Evolutionary conservation across 2,329 filamentous ascomycete genomes (phyloP).

Genomic region (Myriosclerotinia scirpicola): DNA sequence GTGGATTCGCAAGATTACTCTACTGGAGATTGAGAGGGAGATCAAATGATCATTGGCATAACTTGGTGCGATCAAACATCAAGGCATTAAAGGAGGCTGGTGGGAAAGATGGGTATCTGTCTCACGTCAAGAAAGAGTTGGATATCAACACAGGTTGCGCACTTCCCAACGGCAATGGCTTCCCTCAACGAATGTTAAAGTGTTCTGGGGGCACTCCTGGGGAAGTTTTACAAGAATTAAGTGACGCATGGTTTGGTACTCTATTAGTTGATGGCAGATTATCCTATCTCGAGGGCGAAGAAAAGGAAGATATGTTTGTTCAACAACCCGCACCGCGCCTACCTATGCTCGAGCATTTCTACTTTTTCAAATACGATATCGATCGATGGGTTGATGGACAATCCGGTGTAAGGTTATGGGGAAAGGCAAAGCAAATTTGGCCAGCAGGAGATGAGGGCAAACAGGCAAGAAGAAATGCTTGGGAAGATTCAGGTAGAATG

Average conservation of each 20-base stretch:
- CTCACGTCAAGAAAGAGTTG: conserved; percentile 20
- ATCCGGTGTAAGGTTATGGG: conserved; percentile 16
- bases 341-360: conserved; percentile 20
- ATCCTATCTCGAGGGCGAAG: conserved; percentile 16
- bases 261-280: conserved; percentile 8
- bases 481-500: conserved; percentile 18
- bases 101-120: conserved; percentile 14
- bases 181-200: conserved; percentile 22
- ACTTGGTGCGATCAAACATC: conserved; percentile 18
- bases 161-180: conserved; percentile 21
- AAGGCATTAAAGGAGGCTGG: conserved; percentile 14
- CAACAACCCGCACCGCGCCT: conserved; percentile 14
- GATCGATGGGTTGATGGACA: conserved; percentile 21
- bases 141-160: conserved; percentile 20
- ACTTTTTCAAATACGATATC: conserved; percentile 22
- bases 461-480: conserved; percentile 20
- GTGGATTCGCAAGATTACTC: conserved; percentile 21
- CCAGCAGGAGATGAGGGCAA: conserved; percentile 15
- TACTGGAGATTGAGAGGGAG: conserved; percentile 15
- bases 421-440: conserved; percentile 20
- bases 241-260: conserved; percentile 19
- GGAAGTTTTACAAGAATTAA: conserved; percentile 18
- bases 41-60: conserved; percentile 21
- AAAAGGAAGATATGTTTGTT: conserved; percentile 21
- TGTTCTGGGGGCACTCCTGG: conserved; percentile 13